Percentiles rank a stretch among this genome's conserved stretches.
Evolutionary conservation across 179 eudicot genomes (phyloP).

Genomic region (Pouteria campechiana): DNA sequence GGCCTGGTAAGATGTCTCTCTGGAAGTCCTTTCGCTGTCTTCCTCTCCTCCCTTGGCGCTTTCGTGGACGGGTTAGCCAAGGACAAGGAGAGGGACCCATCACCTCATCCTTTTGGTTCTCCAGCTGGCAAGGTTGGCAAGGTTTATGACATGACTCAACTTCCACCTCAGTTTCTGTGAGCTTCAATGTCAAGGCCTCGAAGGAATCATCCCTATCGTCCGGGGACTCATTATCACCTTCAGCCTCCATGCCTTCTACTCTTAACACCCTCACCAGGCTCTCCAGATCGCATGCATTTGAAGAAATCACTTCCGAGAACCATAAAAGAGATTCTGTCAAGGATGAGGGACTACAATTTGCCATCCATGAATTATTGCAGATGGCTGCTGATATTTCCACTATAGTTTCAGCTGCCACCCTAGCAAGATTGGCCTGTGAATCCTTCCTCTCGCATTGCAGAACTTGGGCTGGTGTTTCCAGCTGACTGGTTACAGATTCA

Average conservation of each 20-base stretch:
- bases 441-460: slow-evolving; percentile 8
- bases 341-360: slow-evolving; percentile 5
- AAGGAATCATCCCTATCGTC: slow-evolving; percentile 48
- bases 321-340: slow-evolving; percentile 38
- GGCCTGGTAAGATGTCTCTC: slow-evolving; percentile 85
- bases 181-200: slow-evolving; percentile 54
- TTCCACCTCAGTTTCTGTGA: slow-evolving; percentile 43
- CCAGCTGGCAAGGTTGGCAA: slow-evolving; percentile 38
- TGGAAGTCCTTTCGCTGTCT: slow-evolving; percentile 77
- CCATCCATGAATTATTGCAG: slow-evolving; percentile 6
- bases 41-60: slow-evolving; percentile 65
- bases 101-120: slow-evolving; percentile 22
- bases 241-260: slow-evolving; percentile 9
- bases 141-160: slow-evolving; percentile 73
- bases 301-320: slow-evolving; percentile 50
- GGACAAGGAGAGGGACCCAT: slow-evolving; percentile 16
- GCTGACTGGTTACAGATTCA: slow-evolving; percentile 12
- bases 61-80: slow-evolving; percentile 35
- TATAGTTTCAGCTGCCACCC: slow-evolving; percentile 59
- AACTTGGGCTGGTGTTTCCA: slow-evolving; percentile 7
- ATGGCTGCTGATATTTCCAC: slow-evolving; percentile 39
- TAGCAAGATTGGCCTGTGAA: slow-evolving; percentile 18
- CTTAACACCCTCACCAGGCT: no score
- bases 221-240: background rate
- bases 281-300: slow-evolving; percentile 15